phyloP scores from a whole-genome alignment of 306 rosid genomes.

The Trifolium dubium region DNA sequence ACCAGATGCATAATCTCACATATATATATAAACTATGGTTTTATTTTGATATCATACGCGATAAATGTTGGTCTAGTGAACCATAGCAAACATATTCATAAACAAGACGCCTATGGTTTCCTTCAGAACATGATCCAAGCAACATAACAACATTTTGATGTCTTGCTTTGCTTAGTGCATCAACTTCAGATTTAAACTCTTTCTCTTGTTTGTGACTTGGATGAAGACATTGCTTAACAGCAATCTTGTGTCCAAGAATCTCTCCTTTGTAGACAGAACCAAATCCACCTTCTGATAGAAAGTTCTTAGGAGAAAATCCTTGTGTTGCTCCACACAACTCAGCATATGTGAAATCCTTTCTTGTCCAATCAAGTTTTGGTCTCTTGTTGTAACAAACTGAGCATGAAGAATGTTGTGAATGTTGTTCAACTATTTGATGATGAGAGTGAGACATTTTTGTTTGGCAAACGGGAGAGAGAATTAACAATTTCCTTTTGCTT shows the following conservation, averaged over 20 bases:
- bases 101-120: conserved; percentile 66
- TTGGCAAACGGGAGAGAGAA: conserved; percentile 20
- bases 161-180: conserved; percentile 67
- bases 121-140: conserved; percentile 76
- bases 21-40: neutral
- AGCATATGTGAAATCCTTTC: conserved; percentile 61
- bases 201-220: conserved; percentile 68
- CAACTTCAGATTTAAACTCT: conserved; percentile 76
- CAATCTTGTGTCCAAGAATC: conserved; percentile 58
- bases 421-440: conserved; percentile 38
- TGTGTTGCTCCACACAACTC: conserved; percentile 63
- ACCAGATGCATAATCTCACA: neutral
- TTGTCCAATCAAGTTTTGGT: conserved; percentile 53
- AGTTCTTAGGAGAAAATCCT: conserved; percentile 55
- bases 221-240: conserved; percentile 65
- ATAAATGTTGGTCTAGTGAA: conserved; percentile 71
- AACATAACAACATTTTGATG: conserved; percentile 76
- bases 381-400: conserved; percentile 62
- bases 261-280: conserved; percentile 69
- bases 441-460: conserved; percentile 33
- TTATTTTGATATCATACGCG: conserved; percentile 48
- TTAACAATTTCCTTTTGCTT: conserved; percentile 25
- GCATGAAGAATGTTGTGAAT: conserved; percentile 40
- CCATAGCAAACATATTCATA: conserved; percentile 83
- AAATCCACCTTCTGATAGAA: conserved; percentile 85